Conservation (phyloP, 2,329 filamentous ascomycete genomes). For the Aspergillus clavatus region DNA sequence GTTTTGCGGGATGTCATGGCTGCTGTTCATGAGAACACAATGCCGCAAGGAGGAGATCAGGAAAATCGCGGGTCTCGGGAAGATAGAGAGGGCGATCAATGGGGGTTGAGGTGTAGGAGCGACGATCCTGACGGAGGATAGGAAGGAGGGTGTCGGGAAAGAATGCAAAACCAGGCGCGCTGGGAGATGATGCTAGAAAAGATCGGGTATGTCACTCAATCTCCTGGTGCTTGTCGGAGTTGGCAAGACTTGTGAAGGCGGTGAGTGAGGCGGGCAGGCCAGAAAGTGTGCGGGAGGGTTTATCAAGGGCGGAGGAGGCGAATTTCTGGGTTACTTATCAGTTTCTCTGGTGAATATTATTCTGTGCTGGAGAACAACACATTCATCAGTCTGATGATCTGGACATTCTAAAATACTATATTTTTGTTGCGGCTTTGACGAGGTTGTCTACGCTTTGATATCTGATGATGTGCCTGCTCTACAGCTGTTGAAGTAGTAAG, state of each 20-base stretch:
- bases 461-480: not conserved
- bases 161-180: slow-evolving; percentile 1
- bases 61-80: slow-evolving; percentile 12
- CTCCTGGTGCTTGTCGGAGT: slow-evolving; percentile 13
- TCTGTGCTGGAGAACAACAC: not conserved
- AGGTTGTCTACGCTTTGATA: not conserved
- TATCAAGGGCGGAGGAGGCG: not conserved
- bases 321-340: not conserved
- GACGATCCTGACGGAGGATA: not conserved
- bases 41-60: slow-evolving; percentile 17
- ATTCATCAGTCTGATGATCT: too few species aligned
- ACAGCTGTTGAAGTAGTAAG: not conserved
- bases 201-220: slow-evolving; percentile 9
- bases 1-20: slow-evolving; percentile 92
- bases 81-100: not conserved
- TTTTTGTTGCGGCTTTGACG: not conserved
- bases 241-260: slow-evolving; percentile 10
- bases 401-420: too few species aligned
- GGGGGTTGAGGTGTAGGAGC: not conserved
- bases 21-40: slow-evolving; percentile 21
- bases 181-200: slow-evolving; percentile 7
- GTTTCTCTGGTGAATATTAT: not conserved
- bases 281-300: not conserved
- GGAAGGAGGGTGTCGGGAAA: not conserved
- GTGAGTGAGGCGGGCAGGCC: slow-evolving; percentile 12